Conservation (phyloP, 495 filamentous ascomycete species). For the Xylaria scruposa region DNA sequence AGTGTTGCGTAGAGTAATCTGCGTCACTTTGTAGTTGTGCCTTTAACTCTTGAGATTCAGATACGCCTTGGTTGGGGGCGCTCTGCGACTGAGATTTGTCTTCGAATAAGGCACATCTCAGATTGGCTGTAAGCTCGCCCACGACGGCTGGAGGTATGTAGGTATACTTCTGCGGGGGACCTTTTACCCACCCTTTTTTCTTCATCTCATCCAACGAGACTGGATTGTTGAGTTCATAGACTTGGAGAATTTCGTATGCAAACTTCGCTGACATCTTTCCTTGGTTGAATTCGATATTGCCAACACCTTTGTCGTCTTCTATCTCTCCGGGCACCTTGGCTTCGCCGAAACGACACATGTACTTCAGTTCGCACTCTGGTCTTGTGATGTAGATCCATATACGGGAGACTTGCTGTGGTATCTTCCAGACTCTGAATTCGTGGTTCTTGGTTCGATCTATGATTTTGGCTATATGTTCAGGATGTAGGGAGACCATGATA, state of each 20-base stretch:
- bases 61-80: conserved; percentile 25
- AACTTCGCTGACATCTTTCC: conserved; percentile 39
- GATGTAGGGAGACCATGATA: conserved; percentile 52
- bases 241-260: conserved; percentile 57
- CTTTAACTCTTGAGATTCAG: conserved; percentile 54
- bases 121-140: conserved; percentile 53
- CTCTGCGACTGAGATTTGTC: conserved; percentile 27
- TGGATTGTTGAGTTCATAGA: conserved; percentile 60
- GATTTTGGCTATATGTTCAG: conserved; percentile 48
- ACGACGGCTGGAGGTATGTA: conserved; percentile 55
- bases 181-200: conserved; percentile 49
- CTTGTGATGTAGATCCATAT: conserved; percentile 56
- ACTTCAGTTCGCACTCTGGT: conserved; percentile 50
- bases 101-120: conserved; percentile 49
- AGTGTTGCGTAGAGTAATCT: conserved; percentile 49
- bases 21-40: conserved; percentile 55
- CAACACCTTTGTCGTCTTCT: conserved; percentile 43
- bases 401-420: conserved; percentile 48
- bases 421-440: conserved; percentile 52
- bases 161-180: conserved; percentile 46
- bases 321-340: conserved; percentile 51
- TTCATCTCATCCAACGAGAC: conserved; percentile 50
- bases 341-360: conserved; percentile 55
- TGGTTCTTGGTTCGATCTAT: conserved; percentile 49
- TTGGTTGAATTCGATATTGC: conserved; percentile 58